Conservation (phyloP, 768 basidiomycete genomes). For the Calvatia gigantea region DNA sequence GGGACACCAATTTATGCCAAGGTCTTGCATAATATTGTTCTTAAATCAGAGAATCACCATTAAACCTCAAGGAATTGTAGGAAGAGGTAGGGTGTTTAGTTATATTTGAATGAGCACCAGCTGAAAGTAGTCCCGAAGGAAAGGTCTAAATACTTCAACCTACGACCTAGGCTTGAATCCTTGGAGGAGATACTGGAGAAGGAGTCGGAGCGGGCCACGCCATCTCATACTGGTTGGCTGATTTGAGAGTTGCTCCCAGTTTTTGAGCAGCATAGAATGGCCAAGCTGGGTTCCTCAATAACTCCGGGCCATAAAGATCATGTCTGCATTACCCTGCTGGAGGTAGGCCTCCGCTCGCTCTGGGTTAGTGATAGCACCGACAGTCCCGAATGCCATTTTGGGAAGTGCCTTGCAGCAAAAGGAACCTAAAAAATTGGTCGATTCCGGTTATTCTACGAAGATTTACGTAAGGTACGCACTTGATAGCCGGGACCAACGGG, state of each 20-base stretch:
- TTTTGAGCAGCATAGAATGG: constrained; percentile 56
- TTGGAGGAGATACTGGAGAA: background rate
- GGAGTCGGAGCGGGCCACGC: constrained; percentile 37
- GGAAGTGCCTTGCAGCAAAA: constrained; percentile 63
- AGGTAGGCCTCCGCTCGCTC: constrained; percentile 52
- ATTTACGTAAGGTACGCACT: constrained; percentile 25
- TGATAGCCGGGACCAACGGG: constrained; percentile 56
- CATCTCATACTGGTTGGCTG: constrained; percentile 70
- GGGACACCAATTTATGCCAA: no score
- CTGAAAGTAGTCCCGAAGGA: no score
- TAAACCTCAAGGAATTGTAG: no score
- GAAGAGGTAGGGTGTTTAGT: no score
- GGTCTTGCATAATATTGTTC: no score
- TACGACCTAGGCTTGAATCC: background rate
- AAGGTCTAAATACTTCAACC: no score
- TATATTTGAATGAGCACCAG: no score
- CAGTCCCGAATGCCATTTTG: constrained; percentile 53
- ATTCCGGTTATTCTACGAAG: background rate
- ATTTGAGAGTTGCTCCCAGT: constrained; percentile 60
- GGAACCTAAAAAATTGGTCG: constrained; percentile 41
- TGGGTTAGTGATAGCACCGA: constrained; percentile 71
- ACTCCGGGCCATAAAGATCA: constrained; percentile 65
- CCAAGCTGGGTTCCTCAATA: constrained; percentile 68
- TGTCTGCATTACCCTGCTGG: constrained; percentile 64
- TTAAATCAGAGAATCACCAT: no score